Evolutionary conservation across 805 yeast species (phyloP).

Genomic region (Spathaspora sp.): DNA sequence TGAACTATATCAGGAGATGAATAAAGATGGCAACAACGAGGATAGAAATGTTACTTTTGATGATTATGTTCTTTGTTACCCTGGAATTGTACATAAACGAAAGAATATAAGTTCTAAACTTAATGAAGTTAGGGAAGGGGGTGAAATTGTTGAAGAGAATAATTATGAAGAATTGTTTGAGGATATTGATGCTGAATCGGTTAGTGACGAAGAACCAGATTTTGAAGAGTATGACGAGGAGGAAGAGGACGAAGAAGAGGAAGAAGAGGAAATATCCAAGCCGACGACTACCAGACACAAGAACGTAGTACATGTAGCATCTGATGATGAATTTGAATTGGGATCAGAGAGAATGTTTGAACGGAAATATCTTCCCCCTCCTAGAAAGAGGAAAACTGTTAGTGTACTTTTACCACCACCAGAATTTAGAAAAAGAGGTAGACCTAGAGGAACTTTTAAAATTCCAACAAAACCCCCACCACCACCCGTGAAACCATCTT

Average conservation of each 20-base stretch:
- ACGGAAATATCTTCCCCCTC: too few species aligned
- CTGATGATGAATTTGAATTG: slow-evolving; percentile 3
- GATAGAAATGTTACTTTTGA: slow-evolving; percentile 10
- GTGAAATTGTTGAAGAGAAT: neutral
- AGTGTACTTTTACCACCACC: slow-evolving; percentile 2
- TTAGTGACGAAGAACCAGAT: slow-evolving; percentile 15
- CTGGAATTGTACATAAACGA: slow-evolving; percentile 21
- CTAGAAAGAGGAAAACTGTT: slow-evolving; percentile 6
- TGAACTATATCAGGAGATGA: slow-evolving; percentile 17
- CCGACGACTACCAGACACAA: neutral
- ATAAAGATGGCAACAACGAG: slow-evolving; percentile 8
- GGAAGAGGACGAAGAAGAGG: slow-evolving; percentile 9
- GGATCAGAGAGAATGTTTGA: neutral
- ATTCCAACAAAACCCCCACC: neutral
- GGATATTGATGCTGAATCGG: slow-evolving; percentile 21
- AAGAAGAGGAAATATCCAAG: neutral
- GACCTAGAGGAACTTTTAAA: slow-evolving; percentile 10
- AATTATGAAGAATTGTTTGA: slow-evolving; percentile 17
- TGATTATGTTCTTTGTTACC: slow-evolving; percentile 29
- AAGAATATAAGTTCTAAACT: neutral
- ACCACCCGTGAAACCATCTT: neutral
- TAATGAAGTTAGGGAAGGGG: neutral
- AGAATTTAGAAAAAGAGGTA: slow-evolving; percentile 7
- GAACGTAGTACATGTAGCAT: slow-evolving; percentile 2
- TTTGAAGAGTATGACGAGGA: slow-evolving; percentile 12